Evolutionary conservation across 352 stramenopile species (phyloP), one percentile per base, ranked within the genome.

Genomic region (Phytophthora meadii): DNA sequence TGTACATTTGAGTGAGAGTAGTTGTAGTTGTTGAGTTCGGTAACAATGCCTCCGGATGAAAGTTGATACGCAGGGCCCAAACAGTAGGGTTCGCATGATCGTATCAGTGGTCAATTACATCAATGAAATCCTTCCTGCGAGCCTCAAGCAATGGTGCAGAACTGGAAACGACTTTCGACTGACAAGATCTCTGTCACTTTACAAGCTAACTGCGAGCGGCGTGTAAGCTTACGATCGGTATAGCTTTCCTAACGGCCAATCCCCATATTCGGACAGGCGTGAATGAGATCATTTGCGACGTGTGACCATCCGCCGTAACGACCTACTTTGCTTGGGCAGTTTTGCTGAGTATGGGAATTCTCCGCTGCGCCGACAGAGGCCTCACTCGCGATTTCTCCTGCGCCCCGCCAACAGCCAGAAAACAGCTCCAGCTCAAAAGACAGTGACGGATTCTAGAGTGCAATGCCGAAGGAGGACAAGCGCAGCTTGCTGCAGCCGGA

Each of bases 401-500:
- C 36, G 12, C 36, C 36, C 1, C 34, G 8, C 8, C 34, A 40
- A n/a, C 34, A 40, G 34, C 34, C 36, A 42, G 30, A 34, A 34
- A 34, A 30, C 27, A 41, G 36, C 36, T 41, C 36, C 12, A 42
- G 36, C 14, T 17, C 2, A 11, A 11, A 42, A 42, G 36, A 42
- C 2, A 8, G 36, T 42, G 12, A 42, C 4, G 2, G 12, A 42
- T 42, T 11, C 36, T 42, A 42, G 36, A 42, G 36, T 11, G 50
- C 30, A 41, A 66, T 67, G 50, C 17, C 59, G 17, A 55, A 19
- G 14, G 59, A 58, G 32, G 27, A 30, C 2, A 30, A 30, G 27
- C 27, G 27, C 5, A 51, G 28, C 24, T 59, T 84, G 32, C 48
- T 83, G 25, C 63, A 62, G 27, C 41, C 53, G 1, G 72, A 83